phyloP scores from a whole-genome alignment of 768 basidiomycete genomes.

The Tulasnella calospora region DNA sequence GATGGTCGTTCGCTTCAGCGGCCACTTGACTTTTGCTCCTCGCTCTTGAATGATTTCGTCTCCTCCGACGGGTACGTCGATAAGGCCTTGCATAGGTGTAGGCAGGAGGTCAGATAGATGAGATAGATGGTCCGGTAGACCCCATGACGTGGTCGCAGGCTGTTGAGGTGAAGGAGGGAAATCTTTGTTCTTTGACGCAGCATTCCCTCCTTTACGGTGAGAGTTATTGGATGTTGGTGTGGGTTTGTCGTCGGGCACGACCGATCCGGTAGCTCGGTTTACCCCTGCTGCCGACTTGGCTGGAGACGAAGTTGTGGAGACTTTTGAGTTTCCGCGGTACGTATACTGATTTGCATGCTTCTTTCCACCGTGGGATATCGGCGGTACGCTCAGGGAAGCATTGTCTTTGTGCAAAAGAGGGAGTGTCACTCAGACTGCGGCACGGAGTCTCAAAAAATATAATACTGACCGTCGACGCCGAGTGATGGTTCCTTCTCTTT shows the following conservation, averaged over 20 bases:
- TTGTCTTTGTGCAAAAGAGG: not conserved
- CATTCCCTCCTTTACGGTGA: slow-evolving; percentile 10
- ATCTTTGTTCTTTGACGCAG: not conserved
- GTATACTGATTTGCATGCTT: slow-evolving; percentile 30
- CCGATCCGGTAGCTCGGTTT: slow-evolving; percentile 9
- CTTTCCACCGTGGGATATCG: slow-evolving; percentile 15
- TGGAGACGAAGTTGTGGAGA: not conserved
- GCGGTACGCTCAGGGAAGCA: not conserved
- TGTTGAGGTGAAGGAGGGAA: slow-evolving; percentile 25
- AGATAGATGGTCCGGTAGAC: slow-evolving; percentile 27
- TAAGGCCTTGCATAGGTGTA: slow-evolving; percentile 22
- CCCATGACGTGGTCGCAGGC: slow-evolving; percentile 20
- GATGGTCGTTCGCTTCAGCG: slow-evolving; percentile 27
- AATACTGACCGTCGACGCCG: slow-evolving; percentile 24
- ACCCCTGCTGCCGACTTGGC: not conserved
- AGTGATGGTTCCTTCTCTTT: slow-evolving; percentile 27
- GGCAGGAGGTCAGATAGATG: slow-evolving; percentile 28
- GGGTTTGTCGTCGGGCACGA: slow-evolving; percentile 4
- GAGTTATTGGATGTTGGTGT: not conserved
- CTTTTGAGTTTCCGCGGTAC: slow-evolving; percentile 22
- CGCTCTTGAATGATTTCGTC: slow-evolving; percentile 22
- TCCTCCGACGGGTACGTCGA: slow-evolving; percentile 23
- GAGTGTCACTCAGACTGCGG: not conserved
- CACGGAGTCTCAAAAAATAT: not conserved
- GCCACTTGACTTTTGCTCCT: slow-evolving; percentile 29